phyloP scores from a whole-genome alignment of 495 filamentous ascomycete genomes.

The Penicillium manginii region DNA sequence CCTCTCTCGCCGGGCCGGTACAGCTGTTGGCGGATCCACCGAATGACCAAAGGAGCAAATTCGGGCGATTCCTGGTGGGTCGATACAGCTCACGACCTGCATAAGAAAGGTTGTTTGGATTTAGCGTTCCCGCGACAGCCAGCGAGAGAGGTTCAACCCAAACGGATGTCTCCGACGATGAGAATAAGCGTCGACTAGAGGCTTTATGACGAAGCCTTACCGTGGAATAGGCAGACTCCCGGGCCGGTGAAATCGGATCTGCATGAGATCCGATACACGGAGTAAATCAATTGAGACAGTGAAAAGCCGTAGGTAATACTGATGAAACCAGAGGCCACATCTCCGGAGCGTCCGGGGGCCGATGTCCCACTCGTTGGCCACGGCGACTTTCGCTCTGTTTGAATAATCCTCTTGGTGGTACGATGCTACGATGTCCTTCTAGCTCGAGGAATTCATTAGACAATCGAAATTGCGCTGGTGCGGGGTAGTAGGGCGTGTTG shows the following conservation, averaged over 20 bases:
- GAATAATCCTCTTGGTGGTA: background rate
- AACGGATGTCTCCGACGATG: background rate
- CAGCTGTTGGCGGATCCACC: conserved; percentile 7
- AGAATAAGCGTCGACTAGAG: background rate
- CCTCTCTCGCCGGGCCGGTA: conserved; percentile 15
- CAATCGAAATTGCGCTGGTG: conserved; percentile 2
- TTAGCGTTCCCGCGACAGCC: background rate
- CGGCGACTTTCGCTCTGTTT: background rate
- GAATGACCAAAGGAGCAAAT: conserved; percentile 11
- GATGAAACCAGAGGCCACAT: too few relatives aligned
- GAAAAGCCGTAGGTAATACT: too few relatives aligned
- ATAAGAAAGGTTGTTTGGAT: background rate
- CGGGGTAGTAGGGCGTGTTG: conserved; percentile 3
- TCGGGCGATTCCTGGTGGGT: conserved; percentile 11
- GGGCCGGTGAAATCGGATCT: conserved; percentile 1
- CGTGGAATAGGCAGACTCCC: conserved; percentile 1
- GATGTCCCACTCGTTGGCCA: too few relatives aligned
- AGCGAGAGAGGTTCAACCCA: background rate
- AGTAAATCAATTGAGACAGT: background rate
- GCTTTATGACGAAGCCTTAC: background rate
- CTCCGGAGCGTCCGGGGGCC: too few relatives aligned
- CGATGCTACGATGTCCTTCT: background rate
- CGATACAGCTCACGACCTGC: background rate
- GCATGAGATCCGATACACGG: too few relatives aligned
- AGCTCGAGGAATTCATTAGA: background rate